phyloP scores from a whole-genome alignment of 225 moss, liverwort and hornwort species.

The Climacium dendroides region DNA sequence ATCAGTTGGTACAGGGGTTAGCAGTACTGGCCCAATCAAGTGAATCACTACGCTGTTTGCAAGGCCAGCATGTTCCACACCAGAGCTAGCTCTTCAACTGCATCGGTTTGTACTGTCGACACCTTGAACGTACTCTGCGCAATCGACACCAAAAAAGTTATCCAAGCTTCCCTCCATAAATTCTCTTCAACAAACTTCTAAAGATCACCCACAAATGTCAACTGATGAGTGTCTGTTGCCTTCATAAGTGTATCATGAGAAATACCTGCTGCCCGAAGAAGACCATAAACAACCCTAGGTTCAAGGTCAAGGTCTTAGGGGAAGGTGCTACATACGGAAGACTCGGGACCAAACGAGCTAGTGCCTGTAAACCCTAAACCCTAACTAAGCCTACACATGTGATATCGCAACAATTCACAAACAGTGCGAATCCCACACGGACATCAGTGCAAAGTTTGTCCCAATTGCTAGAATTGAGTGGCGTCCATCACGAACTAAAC shows the following conservation, averaged over 20 bases:
- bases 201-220: conserved; percentile 31
- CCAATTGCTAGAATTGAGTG: neutral
- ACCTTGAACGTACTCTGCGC: conserved; percentile 42
- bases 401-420: neutral
- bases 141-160: conserved; percentile 27
- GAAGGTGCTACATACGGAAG: neutral
- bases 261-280: conserved; percentile 21
- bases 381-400: neutral
- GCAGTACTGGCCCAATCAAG: conserved; percentile 42
- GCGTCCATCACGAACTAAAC: neutral
- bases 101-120: neutral
- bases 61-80: neutral
- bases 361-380: neutral
- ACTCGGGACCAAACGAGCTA: neutral
- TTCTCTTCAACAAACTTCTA: conserved; percentile 29
- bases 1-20: conserved; percentile 36
- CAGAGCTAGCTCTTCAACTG: neutral
- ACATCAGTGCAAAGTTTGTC: neutral
- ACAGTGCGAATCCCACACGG: neutral
- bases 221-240: conserved; percentile 26
- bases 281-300: neutral
- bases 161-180: conserved; percentile 24
- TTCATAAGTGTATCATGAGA: neutral
- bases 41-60: conserved; percentile 22
- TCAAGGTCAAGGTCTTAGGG: neutral